Conservation (phyloP, 257 asterid species). For the Nicotiana sylvestris region DNA sequence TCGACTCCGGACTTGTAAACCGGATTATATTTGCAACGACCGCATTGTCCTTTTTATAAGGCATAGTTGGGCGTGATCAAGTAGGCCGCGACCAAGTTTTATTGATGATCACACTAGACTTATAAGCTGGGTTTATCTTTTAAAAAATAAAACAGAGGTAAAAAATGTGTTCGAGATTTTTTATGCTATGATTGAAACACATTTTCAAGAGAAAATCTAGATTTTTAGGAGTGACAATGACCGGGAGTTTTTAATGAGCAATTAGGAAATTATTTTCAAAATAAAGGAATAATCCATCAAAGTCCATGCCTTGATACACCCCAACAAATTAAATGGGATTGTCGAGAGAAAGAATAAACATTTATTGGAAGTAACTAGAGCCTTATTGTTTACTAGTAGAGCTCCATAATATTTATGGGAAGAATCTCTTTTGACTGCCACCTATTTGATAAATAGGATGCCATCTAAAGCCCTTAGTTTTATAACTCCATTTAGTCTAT, state of each 20-base stretch:
- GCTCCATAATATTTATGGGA: too few species aligned
- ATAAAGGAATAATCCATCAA: background rate
- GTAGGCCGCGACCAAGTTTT: background rate
- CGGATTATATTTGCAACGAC: too few species aligned
- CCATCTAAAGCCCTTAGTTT: background rate
- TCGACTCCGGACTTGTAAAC: too few species aligned
- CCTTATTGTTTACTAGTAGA: too few species aligned
- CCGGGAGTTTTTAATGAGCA: background rate
- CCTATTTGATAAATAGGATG: background rate
- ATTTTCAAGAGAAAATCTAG: background rate
- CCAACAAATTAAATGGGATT: background rate
- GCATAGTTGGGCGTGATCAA: too few species aligned
- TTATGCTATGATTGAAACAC: background rate
- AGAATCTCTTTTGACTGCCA: too few species aligned
- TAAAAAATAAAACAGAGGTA: background rate
- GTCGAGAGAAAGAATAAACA: too few species aligned
- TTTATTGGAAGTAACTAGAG: too few species aligned
- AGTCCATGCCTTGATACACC: background rate
- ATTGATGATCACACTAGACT: slow-evolving; percentile 7
- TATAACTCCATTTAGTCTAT: too few species aligned
- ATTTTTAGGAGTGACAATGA: background rate
- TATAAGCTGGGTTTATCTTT: background rate
- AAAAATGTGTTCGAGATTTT: background rate
- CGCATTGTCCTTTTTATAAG: too few species aligned
- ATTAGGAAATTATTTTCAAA: background rate